Conservation (phyloP, 2,329 filamentous ascomycete species). For the Mycosphaerella arachidis region DNA sequence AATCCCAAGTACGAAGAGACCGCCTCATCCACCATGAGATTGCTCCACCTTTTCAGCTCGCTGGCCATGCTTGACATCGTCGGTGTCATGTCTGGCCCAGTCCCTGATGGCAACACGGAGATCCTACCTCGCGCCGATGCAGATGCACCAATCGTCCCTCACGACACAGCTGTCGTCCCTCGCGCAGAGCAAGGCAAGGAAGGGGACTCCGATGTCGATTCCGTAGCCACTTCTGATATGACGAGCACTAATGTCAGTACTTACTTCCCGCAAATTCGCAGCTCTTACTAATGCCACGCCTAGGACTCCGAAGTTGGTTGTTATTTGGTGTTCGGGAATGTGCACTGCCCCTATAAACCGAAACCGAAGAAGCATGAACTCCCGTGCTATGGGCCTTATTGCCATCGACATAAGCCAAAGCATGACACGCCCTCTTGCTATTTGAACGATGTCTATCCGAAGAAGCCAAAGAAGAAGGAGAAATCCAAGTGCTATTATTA, state of each 20-base stretch:
- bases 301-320: too few species aligned
- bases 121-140: not conserved
- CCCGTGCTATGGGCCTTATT: too few species aligned
- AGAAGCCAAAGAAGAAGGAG: too few species aligned
- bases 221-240: too few species aligned
- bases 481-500: not conserved
- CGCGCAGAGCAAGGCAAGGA: not conserved
- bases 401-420: too few species aligned
- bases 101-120: not conserved
- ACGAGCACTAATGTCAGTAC: too few species aligned
- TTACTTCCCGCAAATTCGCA: too few species aligned
- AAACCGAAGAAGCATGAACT: not conserved
- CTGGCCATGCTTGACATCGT: not conserved
- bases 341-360: not conserved
- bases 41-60: not conserved
- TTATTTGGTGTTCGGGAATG: too few species aligned
- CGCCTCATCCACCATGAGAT: not conserved
- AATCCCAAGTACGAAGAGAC: too few species aligned
- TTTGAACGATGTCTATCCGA: too few species aligned
- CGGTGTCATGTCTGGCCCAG: not conserved
- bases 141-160: not conserved
- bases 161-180: not conserved
- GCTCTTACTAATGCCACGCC: too few species aligned
- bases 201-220: not conserved
- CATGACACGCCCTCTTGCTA: too few species aligned